Evolutionary conservation across 495 filamentous ascomycete genomes (phyloP).

Genomic region (Staphylotrichum tortipilum): DNA sequence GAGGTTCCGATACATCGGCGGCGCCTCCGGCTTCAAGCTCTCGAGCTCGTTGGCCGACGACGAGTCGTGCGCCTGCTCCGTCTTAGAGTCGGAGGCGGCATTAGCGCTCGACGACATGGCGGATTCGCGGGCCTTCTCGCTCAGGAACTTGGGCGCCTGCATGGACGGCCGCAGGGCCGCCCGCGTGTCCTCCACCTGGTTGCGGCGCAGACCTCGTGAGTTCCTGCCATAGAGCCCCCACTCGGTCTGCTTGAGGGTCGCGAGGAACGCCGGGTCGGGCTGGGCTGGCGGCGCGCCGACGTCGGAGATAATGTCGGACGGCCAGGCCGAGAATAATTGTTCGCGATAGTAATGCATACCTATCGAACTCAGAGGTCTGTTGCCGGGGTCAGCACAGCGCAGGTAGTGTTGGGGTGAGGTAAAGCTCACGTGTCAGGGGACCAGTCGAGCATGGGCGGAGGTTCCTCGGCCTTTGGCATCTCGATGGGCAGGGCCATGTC

Average conservation of each 20-base stretch:
- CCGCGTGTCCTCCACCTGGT: constrained; percentile 79
- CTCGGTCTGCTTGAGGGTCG: constrained; percentile 57
- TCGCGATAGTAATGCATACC: constrained; percentile 95
- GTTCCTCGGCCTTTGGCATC: constrained; percentile 54
- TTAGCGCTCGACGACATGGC: constrained; percentile 44
- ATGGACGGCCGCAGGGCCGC: constrained; percentile 43
- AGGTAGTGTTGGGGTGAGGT: background rate
- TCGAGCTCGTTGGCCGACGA: constrained; percentile 51
- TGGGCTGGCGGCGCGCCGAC: constrained; percentile 71
- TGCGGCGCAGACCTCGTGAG: constrained; percentile 59
- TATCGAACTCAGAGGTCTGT: constrained; percentile 68
- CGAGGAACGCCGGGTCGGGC: constrained; percentile 64
- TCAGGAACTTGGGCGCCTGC: constrained; percentile 77
- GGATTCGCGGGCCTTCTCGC: constrained; percentile 75
- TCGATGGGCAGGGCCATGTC: constrained; percentile 74
- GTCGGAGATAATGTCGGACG: constrained; percentile 70
- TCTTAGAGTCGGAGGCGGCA: constrained; percentile 10
- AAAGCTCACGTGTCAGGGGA: constrained; percentile 56
- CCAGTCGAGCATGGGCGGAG: constrained; percentile 49
- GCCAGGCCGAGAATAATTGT: constrained; percentile 79
- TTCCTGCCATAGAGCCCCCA: constrained; percentile 70
- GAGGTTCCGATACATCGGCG: constrained; percentile 77
- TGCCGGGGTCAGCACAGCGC: constrained; percentile 7
- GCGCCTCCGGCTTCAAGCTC: constrained; percentile 62
- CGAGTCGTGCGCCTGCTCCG: constrained; percentile 46